Base-by-base conservation (phyloP, 2,329 filamentous ascomycete species). In the Aspergillus tubingensis region DNA sequence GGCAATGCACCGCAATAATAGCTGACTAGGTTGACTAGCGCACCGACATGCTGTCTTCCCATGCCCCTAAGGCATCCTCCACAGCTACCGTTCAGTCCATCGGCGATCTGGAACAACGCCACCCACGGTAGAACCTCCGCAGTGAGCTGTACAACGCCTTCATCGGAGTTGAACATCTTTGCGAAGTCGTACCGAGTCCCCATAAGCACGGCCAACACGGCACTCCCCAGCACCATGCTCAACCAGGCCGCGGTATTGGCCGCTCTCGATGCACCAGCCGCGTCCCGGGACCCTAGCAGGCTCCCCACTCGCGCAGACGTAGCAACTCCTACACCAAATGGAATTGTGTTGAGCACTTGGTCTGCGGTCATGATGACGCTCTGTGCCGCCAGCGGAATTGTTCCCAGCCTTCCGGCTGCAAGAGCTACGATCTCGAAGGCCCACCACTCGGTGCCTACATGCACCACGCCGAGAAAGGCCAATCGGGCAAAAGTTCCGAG, bases 371-470 rank as follows among this genome's bases (percentile, higher is more conserved):
- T 96, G 72, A 96, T 92, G 21, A 96, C 91, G 51, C 87, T 90
- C 75, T 96, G 92, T 0, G 92, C 90, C 1, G 92, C 92, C 0
- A 96, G 82, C 0, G 91, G 84, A 36, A 92, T 85, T 0, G 90
- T 93, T 3, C 92, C 92, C 0, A 96, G 83, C 38, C 88, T 85
- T 1, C 92, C 92, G 5, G 92, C 91, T 2, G 90, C 91, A 0
- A 96, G 83, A 1, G 91, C 91, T 1, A 96, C 91, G 65, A 96
- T 94, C 76, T 96, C 92, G 68, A 96, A 96, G 0, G 92, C 92
- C 92, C 92, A 96, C 92, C 91, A 96, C 76, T 96, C 92, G 0
- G 91, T 95, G 3, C 91, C 92, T 5, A 96, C 90, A 65, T 96
- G 92, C 3, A 96, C 78, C 44, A 96, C 82, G 0, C 92, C 92